These are phyloP conservation scores for Chalciporus sp. DNA, from an alignment of 1,284 basidiomycete species.

Conservation along the genomic window DNA sequence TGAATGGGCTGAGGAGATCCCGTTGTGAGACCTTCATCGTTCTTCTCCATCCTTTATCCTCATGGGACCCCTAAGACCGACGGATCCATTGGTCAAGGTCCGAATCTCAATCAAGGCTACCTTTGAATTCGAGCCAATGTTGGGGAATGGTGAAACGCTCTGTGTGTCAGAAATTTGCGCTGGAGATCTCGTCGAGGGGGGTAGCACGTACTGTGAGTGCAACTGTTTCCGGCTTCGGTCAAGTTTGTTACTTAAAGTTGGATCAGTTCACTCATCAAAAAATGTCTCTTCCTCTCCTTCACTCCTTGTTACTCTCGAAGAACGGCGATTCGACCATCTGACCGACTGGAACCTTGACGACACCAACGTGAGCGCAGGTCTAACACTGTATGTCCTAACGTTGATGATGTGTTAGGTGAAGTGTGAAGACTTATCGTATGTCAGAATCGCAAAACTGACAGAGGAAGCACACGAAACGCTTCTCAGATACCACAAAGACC, in stretches of 20 bases:
- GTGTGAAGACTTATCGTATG: background rate
- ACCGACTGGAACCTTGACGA: background rate
- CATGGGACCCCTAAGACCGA: background rate
- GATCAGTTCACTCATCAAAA: background rate
- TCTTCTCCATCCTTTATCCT: background rate
- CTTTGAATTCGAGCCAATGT: constrained; percentile 5
- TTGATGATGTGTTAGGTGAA: background rate
- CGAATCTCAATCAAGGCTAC: constrained; percentile 2
- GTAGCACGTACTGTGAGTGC: background rate
- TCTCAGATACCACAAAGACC: background rate
- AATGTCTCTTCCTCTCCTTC: background rate
- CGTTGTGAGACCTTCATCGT: background rate
- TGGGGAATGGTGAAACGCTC: constrained; percentile 5
- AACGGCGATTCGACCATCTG: background rate
- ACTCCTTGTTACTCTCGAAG: background rate
- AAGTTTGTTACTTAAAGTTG: background rate
- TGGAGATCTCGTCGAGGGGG: background rate
- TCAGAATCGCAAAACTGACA: constrained; percentile 1
- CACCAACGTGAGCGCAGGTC: background rate
- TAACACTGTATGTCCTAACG: background rate
- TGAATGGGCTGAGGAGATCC: constrained; percentile 8
- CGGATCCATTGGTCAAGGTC: background rate
- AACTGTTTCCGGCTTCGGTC: background rate
- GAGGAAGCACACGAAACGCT: constrained; percentile 4
- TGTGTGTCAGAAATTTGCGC: background rate